These are phyloP conservation scores for Beauveria bassiana DNA, from an alignment of 2,329 filamentous ascomycete species.

Conservation along the genomic window DNA sequence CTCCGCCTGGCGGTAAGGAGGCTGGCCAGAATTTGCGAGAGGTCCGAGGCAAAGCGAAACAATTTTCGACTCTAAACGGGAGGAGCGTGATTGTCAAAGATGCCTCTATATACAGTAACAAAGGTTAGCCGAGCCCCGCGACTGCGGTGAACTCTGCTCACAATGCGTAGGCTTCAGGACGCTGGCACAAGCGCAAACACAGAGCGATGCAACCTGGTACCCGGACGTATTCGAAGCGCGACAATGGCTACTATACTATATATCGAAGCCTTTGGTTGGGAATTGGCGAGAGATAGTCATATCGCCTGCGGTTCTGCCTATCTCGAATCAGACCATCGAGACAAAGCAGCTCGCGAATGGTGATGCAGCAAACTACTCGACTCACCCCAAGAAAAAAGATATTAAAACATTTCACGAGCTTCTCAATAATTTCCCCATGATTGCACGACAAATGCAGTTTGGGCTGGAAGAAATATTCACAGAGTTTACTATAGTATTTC, in stretches of 20 bases:
- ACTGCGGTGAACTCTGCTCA: neutral
- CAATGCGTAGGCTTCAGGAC: slow-evolving; percentile 69
- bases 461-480: slow-evolving; percentile 84
- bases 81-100: slow-evolving; percentile 93
- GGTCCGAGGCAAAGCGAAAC: slow-evolving; percentile 84
- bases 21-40: slow-evolving; percentile 63
- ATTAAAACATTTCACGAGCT: slow-evolving; percentile 87
- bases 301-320: slow-evolving; percentile 53
- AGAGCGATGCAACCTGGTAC: slow-evolving; percentile 81
- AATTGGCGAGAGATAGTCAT: slow-evolving; percentile 71
- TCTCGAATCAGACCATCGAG: slow-evolving; percentile 31
- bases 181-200: slow-evolving; percentile 78
- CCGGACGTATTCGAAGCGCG: slow-evolving; percentile 81
- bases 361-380: slow-evolving; percentile 34
- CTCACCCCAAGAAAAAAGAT: slow-evolving; percentile 64
- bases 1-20: slow-evolving; percentile 51
- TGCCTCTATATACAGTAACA: slow-evolving; percentile 87
- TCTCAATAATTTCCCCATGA: slow-evolving; percentile 86
- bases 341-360: slow-evolving; percentile 28
- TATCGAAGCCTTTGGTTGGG: slow-evolving; percentile 81
- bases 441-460: slow-evolving; percentile 90
- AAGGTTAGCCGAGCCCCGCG: slow-evolving; percentile 51
- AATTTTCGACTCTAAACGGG: slow-evolving; percentile 87
- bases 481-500: slow-evolving; percentile 79
- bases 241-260: slow-evolving; percentile 95